Evolutionary conservation across 2,329 filamentous ascomycete genomes (phyloP), one percentile per base, ranked within the genome.

Genomic region (Leptographium lundbergii): DNA sequence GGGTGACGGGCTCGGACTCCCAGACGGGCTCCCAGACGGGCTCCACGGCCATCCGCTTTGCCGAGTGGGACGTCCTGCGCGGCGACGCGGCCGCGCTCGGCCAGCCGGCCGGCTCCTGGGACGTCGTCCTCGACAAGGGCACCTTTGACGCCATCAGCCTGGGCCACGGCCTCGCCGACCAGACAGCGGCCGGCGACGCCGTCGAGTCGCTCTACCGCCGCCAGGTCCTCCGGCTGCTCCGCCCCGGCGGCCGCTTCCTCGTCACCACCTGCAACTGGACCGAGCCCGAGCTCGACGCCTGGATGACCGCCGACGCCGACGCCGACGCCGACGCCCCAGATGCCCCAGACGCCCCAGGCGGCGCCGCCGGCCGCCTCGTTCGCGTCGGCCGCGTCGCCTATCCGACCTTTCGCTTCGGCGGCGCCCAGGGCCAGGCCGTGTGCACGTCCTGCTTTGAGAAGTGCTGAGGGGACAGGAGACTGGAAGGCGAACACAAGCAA

Each of bases 221-320:
- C 54, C 81, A 83, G 57, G 85, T 92, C 36, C 75, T 85, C 62
- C 73, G 72, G 32, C 77, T 97, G 63, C 79, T 97, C 57, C 84
- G 82, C 65, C 74, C 73, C 1, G 86, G 85, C 1, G 89, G 89
- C 0, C 76, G 89, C 27, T 81, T 97, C 66, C 72, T 96, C 61
- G 82, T 99, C 58, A 97, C 94, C 58, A 96, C 91, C 72, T 99
- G 94, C 71, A 99, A 99, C 73, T 99, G 94, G 94, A 97, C 92
- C 1, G 91, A 94, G 74, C 81, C 84, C 48, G 94, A 99, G 75
- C 73, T 99, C 66, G 76, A 80, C 61, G 74, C 73, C 19, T 97
- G 92, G 91, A 94, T 97, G 69, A 83, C 80, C 56, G 75, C 71
- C 32, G 65, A 64, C 47, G 65, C 60, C n/a, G n/a, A n/a, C n/a